These are phyloP conservation scores for Papiliotrema flavescens DNA, from an alignment of 1,284 basidiomycete species.

Conservation along the genomic window DNA sequence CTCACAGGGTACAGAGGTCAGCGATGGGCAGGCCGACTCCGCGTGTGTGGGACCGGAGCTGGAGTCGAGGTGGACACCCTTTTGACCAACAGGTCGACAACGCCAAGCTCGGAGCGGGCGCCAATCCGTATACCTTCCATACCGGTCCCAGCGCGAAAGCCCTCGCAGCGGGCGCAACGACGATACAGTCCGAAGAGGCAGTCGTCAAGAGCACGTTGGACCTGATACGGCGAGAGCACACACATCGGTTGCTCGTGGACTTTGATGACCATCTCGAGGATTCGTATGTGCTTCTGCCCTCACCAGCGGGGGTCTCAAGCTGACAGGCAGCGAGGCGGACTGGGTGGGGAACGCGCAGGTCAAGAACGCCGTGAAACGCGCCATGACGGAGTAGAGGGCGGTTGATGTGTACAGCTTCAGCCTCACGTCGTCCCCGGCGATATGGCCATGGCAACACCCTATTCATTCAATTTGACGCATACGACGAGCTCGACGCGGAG, in stretches of 20 bases:
- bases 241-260: slow-evolving; percentile 27
- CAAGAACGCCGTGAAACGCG: neutral
- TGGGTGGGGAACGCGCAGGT: slow-evolving; percentile 1
- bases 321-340: neutral
- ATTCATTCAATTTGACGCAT: too few species aligned
- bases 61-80: too few species aligned
- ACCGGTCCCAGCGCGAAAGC: neutral
- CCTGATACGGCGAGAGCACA: slow-evolving; percentile 15
- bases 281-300: slow-evolving; percentile 15
- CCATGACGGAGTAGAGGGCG: too few species aligned
- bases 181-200: neutral
- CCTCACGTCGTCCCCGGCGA: too few species aligned
- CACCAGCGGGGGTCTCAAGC: neutral
- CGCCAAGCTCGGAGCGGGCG: neutral
- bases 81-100: slow-evolving; percentile 2
- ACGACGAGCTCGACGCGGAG: too few species aligned
- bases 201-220: slow-evolving; percentile 11
- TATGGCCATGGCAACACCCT: too few species aligned
- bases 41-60: neutral
- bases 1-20: neutral
- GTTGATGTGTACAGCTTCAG: too few species aligned
- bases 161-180: neutral
- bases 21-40: too few species aligned
- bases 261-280: slow-evolving; percentile 46
- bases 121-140: neutral